Evolutionary conservation across 768 basidiomycete genomes (phyloP).

Genomic region (Mycena indigotica): DNA sequence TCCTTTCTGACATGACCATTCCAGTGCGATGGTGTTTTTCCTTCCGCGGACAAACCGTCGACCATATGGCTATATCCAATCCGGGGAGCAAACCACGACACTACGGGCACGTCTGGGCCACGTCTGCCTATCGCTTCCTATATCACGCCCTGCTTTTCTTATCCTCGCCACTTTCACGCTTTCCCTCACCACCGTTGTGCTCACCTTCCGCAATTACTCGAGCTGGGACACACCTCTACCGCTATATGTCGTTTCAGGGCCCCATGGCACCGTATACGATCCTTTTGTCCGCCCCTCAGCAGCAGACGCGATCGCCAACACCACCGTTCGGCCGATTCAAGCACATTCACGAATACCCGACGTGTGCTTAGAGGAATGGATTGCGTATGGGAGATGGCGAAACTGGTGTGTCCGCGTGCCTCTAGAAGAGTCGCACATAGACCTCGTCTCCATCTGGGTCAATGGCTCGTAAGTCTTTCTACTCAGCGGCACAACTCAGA

Average conservation of each 20-base stretch:
- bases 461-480: constrained; percentile 23
- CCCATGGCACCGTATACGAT: constrained; percentile 7
- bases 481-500: not conserved
- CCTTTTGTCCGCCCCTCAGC: constrained; percentile 15
- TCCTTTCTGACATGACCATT: not conserved
- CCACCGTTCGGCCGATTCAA: constrained; percentile 16
- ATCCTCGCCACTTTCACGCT: not conserved
- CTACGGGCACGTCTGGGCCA: not conserved
- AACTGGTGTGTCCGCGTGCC: constrained; percentile 13
- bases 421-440: constrained; percentile 20
- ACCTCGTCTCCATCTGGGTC: constrained; percentile 25
- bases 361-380: constrained; percentile 19
- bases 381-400: constrained; percentile 19
- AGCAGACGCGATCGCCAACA: constrained; percentile 16
- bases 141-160: not conserved
- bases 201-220: constrained; percentile 1
- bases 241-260: not conserved
- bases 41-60: constrained; percentile 1
- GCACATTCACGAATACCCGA: constrained; percentile 16
- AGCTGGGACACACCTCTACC: not conserved
- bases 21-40: constrained; percentile 5
- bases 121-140: not conserved
- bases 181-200: constrained; percentile 4
- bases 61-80: not conserved
- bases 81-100: not conserved